Conservation (phyloP, 1,284 basidiomycete genomes). For the Melampsora abietis-canadensis region DNA sequence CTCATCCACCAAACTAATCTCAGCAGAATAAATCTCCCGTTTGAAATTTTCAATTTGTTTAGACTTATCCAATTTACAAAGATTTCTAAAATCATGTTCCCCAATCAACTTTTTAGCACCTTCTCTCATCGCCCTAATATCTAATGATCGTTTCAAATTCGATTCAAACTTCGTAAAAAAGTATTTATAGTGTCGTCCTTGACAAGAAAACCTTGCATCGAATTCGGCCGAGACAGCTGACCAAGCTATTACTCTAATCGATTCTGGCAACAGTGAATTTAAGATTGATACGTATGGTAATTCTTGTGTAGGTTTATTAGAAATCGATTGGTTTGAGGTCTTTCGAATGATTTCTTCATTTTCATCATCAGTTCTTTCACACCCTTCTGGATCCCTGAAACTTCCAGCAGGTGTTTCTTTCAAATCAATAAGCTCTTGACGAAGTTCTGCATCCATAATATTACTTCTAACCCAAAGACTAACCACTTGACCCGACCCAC, state of each 20-base stretch:
- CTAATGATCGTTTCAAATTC: slow-evolving; percentile 57
- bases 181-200: slow-evolving; percentile 92
- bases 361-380: slow-evolving; percentile 46
- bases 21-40: slow-evolving; percentile 65
- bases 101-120: slow-evolving; percentile 73
- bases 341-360: slow-evolving; percentile 46
- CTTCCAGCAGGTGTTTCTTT: slow-evolving; percentile 47
- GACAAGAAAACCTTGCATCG: slow-evolving; percentile 84
- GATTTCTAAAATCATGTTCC: slow-evolving; percentile 91
- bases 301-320: slow-evolving; percentile 57
- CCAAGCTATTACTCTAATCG: slow-evolving; percentile 92
- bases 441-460: slow-evolving; percentile 30
- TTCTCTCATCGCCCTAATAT: slow-evolving; percentile 71
- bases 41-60: slow-evolving; percentile 84
- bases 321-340: no score
- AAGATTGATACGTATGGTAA: slow-evolving; percentile 75
- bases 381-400: slow-evolving; percentile 44
- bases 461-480: slow-evolving; percentile 79
- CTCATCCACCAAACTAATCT: slow-evolving; percentile 57
- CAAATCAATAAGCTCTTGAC: slow-evolving; percentile 44
- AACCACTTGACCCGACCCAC: slow-evolving; percentile 88
- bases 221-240: slow-evolving; percentile 78
- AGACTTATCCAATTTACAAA: slow-evolving; percentile 88
- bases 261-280: slow-evolving; percentile 83
- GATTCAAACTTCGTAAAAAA: slow-evolving; percentile 64